phyloP scores from a whole-genome alignment of 1,284 basidiomycete genomes.

The Leccinum olivaceoglutinosum region DNA sequence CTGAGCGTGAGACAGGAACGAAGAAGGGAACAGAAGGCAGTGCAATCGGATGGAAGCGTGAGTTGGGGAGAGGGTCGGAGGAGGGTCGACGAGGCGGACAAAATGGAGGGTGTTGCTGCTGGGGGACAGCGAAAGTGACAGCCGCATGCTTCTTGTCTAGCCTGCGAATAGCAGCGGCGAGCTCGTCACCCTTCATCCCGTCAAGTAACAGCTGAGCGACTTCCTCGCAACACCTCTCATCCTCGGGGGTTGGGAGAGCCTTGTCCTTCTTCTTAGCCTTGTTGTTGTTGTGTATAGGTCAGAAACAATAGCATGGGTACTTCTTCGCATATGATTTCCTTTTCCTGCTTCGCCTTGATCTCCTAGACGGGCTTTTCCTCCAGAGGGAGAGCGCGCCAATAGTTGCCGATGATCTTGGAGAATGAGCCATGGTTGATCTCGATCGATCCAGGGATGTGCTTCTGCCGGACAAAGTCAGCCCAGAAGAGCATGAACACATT shows the following conservation, averaged over 20 bases:
- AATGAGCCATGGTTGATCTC: slow-evolving; percentile 80
- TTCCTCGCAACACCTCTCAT: slow-evolving; percentile 48
- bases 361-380: slow-evolving; percentile 36
- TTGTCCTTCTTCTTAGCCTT: slow-evolving; percentile 47
- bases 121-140: slow-evolving; percentile 5
- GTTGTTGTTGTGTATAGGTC: slow-evolving; percentile 63
- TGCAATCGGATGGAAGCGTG: slow-evolving; percentile 33
- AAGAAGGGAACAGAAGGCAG: slow-evolving; percentile 38
- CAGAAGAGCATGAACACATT: slow-evolving; percentile 95
- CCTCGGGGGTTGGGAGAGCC: slow-evolving; percentile 34
- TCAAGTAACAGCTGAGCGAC: slow-evolving; percentile 60
- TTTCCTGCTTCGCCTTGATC: slow-evolving; percentile 56
- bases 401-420: slow-evolving; percentile 69
- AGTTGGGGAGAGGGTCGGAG: slow-evolving; percentile 57
- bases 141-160: slow-evolving; percentile 37
- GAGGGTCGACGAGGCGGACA: slow-evolving; percentile 51
- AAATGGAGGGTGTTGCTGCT: slow-evolving; percentile 14
- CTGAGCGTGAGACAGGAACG: too few species aligned
- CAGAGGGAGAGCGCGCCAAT: slow-evolving; percentile 58
- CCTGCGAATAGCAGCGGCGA: slow-evolving; percentile 56
- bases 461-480: slow-evolving; percentile 78
- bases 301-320: slow-evolving; percentile 69
- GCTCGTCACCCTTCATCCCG: slow-evolving; percentile 55
- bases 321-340: slow-evolving; percentile 55
- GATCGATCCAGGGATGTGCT: slow-evolving; percentile 77